These are phyloP conservation scores for Fusarium proliferatum DNA, from an alignment of 2,329 filamentous ascomycete species.

Conservation along the genomic window DNA sequence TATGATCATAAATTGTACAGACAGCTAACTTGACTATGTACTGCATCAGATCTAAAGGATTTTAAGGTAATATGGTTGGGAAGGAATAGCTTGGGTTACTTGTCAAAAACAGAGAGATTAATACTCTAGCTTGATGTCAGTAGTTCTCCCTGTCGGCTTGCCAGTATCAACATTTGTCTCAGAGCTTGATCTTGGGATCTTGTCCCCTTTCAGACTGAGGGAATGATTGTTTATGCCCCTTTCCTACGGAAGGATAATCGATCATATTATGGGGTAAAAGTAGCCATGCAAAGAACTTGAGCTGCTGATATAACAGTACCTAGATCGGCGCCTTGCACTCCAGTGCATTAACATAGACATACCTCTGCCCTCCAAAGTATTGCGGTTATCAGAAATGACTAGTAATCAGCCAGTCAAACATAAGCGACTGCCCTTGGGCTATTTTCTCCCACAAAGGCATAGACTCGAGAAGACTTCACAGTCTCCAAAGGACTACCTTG, in stretches of 20 bases:
- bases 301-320: background rate
- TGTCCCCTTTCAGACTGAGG: background rate
- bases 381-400: background rate
- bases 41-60: background rate
- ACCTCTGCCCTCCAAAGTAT: background rate
- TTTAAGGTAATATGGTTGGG: background rate
- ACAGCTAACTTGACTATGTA: background rate
- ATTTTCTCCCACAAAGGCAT: background rate
- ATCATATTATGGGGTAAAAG: too few species aligned
- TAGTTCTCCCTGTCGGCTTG: background rate
- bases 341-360: background rate
- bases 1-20: background rate
- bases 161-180: background rate
- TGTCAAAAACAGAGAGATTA: too few species aligned
- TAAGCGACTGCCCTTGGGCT: background rate
- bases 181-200: background rate
- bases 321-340: background rate
- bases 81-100: background rate
- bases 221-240: too few species aligned
- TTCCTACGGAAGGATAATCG: too few species aligned
- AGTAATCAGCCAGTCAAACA: background rate
- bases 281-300: background rate
- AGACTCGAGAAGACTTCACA: too few species aligned
- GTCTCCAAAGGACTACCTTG: background rate
- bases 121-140: background rate